These are phyloP conservation scores for Inonotus obliquus DNA, from an alignment of 1,284 basidiomycete species.

Conservation along the genomic window DNA sequence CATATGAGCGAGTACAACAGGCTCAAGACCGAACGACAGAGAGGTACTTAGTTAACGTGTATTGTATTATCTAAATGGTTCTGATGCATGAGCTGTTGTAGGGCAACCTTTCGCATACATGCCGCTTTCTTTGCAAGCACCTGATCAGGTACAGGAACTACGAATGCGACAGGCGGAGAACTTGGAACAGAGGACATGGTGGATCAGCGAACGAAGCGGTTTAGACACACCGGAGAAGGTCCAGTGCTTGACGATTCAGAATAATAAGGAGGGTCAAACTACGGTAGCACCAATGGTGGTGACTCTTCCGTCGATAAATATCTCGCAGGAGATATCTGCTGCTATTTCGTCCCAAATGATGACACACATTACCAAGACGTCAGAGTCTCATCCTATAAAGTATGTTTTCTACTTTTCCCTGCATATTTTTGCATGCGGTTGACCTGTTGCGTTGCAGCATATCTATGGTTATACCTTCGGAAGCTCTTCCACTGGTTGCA, in stretches of 20 bases:
- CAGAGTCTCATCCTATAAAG: slow-evolving; percentile 83
- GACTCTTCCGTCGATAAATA: slow-evolving; percentile 25
- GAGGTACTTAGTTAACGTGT: slow-evolving; percentile 38
- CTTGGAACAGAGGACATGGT: slow-evolving; percentile 47
- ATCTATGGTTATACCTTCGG: slow-evolving; percentile 60
- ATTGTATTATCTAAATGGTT: neutral
- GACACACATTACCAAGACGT: slow-evolving; percentile 56
- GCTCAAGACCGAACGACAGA: slow-evolving; percentile 61
- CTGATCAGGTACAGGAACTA: slow-evolving; percentile 56
- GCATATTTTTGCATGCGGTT: slow-evolving; percentile 17
- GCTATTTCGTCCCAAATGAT: slow-evolving; percentile 36
- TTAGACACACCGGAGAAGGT: neutral
- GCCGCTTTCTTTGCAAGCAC: slow-evolving; percentile 68
- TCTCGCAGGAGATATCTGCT: slow-evolving; percentile 46
- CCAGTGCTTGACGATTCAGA: neutral
- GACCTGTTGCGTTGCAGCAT: slow-evolving; percentile 39
- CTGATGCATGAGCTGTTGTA: slow-evolving; percentile 22
- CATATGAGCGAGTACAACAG: slow-evolving; percentile 75
- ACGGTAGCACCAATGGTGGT: slow-evolving; percentile 23
- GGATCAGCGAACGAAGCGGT: slow-evolving; percentile 33
- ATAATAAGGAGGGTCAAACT: slow-evolving; percentile 11
- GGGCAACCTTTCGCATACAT: slow-evolving; percentile 58
- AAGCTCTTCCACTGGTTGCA: slow-evolving; percentile 51
- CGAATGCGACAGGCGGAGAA: slow-evolving; percentile 55
- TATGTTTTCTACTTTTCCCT: slow-evolving; percentile 31